Evolutionary conservation across 2,329 filamentous ascomycete species (phyloP).

Genomic region (Epichloe hybrida): DNA sequence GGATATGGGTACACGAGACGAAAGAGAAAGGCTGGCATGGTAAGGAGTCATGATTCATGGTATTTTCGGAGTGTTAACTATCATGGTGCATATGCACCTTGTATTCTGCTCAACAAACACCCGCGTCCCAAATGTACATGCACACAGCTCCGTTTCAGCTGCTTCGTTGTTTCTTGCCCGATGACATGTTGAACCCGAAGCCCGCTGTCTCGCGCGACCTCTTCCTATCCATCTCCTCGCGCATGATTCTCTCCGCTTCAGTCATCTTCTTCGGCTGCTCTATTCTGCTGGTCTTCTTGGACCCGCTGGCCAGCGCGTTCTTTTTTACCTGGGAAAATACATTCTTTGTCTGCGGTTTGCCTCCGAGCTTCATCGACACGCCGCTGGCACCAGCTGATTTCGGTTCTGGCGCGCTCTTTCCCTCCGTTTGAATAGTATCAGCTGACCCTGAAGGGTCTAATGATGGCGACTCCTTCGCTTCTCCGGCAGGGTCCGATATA

Average conservation of each 20-base stretch:
- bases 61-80: background rate
- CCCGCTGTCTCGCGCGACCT: constrained; percentile 36
- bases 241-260: constrained; percentile 81
- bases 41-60: constrained; percentile 2
- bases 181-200: constrained; percentile 32
- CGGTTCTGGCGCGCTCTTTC: constrained; percentile 12
- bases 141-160: constrained; percentile 4
- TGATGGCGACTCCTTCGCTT: constrained; percentile 7
- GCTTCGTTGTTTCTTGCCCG: constrained; percentile 39
- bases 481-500: background rate
- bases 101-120: background rate
- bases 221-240: constrained; percentile 64
- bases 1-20: background rate
- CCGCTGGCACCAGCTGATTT: constrained; percentile 21
- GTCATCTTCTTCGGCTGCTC: constrained; percentile 71
- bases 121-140: background rate
- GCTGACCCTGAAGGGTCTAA: constrained; percentile 11
- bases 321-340: constrained; percentile 62
- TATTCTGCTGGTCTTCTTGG: constrained; percentile 46
- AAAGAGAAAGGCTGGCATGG: background rate
- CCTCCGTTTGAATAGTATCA: constrained; percentile 5
- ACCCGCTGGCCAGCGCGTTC: constrained; percentile 48
- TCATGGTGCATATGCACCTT: background rate
- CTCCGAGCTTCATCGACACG: constrained; percentile 51
- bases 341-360: constrained; percentile 59